phyloP scores from a whole-genome alignment of 345 rosid species.

The Microthlaspi erraticum region DNA sequence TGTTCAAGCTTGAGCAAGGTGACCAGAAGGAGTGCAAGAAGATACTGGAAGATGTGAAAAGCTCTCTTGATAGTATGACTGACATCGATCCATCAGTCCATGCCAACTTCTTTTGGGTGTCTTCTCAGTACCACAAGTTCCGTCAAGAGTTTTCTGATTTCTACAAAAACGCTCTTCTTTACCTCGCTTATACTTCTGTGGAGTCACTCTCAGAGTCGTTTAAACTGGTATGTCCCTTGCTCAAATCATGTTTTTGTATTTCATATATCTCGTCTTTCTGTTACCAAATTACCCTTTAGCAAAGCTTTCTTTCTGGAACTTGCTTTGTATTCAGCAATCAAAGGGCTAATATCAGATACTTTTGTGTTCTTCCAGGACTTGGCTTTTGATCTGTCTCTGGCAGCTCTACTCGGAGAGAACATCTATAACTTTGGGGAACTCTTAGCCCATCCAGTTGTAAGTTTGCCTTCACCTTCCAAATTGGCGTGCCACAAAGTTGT shows the following conservation, averaged over 20 bases:
- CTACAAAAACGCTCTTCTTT: constrained; percentile 47
- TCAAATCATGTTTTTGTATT: background rate
- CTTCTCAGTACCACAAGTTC: constrained; percentile 65
- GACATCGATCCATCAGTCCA: constrained; percentile 98
- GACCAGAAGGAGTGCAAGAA: constrained; percentile 86
- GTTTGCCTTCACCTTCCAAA: constrained; percentile 11
- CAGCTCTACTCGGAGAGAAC: constrained; percentile 95
- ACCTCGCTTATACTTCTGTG: constrained; percentile 48
- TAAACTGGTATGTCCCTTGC: constrained; percentile 39
- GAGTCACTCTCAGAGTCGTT: constrained; percentile 48
- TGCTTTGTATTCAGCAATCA: constrained; percentile 12
- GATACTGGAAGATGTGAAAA: constrained; percentile 85
- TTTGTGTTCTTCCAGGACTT: constrained; percentile 63
- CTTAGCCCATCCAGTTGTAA: constrained; percentile 98
- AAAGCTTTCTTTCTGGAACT: background rate
- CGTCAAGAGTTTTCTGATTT: constrained; percentile 50
- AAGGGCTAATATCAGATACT: background rate
- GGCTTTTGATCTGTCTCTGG: constrained; percentile 95
- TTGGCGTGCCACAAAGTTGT: no score
- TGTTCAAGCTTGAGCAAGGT: constrained; percentile 85
- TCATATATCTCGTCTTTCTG: background rate
- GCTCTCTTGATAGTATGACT: constrained; percentile 86
- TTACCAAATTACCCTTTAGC: background rate
- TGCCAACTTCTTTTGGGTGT: constrained; percentile 90
- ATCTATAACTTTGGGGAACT: constrained; percentile 97